Conservation (phyloP, 2,329 filamentous ascomycete genomes). For the Pseudogymnoascus sp. region DNA sequence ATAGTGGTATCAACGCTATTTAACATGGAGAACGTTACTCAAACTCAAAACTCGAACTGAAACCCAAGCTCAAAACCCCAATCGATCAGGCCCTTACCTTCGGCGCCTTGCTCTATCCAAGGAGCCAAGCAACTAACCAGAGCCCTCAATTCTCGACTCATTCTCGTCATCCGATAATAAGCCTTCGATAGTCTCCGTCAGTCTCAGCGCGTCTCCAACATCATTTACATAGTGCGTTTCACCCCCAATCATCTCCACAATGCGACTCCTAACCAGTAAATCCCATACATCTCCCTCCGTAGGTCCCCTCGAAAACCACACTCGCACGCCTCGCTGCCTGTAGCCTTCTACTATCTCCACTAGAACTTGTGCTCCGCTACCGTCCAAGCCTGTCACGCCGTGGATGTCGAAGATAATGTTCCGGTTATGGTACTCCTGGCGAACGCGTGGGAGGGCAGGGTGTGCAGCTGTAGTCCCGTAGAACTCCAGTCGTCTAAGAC, state of each 20-base stretch:
- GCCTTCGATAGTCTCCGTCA: constrained; percentile 60
- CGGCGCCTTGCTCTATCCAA: not conserved
- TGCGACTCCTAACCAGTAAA: constrained; percentile 70
- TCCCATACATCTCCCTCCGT: constrained; percentile 40
- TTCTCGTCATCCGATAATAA: not conserved
- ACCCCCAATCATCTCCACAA: constrained; percentile 75
- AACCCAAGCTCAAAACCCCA: not conserved
- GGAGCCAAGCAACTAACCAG: not conserved
- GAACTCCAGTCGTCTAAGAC: constrained; percentile 73
- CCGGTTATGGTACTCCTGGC: constrained; percentile 70
- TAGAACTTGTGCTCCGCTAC: constrained; percentile 84
- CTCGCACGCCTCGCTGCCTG: constrained; percentile 62
- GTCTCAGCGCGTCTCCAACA: constrained; percentile 73
- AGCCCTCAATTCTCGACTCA: constrained; percentile 2
- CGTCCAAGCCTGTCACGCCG: constrained; percentile 91
- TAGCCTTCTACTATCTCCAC: constrained; percentile 81
- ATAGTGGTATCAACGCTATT: constrained; percentile 3
- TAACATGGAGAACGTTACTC: not conserved
- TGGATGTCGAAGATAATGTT: constrained; percentile 97
- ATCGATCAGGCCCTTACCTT: not conserved
- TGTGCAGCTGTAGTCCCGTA: constrained; percentile 84
- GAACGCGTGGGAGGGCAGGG: constrained; percentile 74
- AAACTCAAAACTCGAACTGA: not conserved
- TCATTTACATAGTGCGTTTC: constrained; percentile 68
- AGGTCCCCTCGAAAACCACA: constrained; percentile 62